Percentiles rank a stretch among this genome's conserved stretches.
Conservation (phyloP, 1,139 yeast genomes). For the Eremothecium coryli region DNA sequence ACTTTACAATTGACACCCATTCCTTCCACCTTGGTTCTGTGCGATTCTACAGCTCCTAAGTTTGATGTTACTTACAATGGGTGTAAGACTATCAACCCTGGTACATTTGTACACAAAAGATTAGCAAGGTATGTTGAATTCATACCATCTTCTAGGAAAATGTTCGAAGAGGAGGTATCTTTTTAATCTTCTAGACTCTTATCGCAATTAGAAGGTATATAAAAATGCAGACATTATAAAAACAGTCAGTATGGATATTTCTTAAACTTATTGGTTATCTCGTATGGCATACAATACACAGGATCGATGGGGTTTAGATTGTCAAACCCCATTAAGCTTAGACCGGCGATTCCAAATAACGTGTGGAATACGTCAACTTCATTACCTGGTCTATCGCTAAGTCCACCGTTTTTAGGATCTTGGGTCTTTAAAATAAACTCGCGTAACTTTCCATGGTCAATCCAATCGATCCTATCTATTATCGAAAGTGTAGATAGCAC, state of each 20-base stretch:
- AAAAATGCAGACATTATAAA: background rate
- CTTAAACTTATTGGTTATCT: slow-evolving; percentile 36
- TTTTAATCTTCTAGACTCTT: slow-evolving; percentile 22
- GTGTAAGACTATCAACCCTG: slow-evolving; percentile 70
- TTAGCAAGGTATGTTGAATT: slow-evolving; percentile 64
- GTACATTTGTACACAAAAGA: slow-evolving; percentile 43
- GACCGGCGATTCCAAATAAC: slow-evolving; percentile 78
- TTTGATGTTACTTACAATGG: slow-evolving; percentile 77
- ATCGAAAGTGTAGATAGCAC: slow-evolving; percentile 73
- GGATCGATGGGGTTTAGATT: slow-evolving; percentile 64
- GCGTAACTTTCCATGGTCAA: slow-evolving; percentile 51
- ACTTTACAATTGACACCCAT: slow-evolving; percentile 64
- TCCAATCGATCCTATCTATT: slow-evolving; percentile 61
- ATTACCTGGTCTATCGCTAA: slow-evolving; percentile 84
- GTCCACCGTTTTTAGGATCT: slow-evolving; percentile 74
- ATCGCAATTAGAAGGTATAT: too few relatives aligned
- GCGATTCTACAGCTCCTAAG: slow-evolving; percentile 61
- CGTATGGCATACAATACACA: slow-evolving; percentile 68
- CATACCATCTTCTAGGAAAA: slow-evolving; percentile 46
- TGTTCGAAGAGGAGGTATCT: slow-evolving; percentile 41
- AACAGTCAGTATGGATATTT: slow-evolving; percentile 37
- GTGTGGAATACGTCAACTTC: slow-evolving; percentile 93
- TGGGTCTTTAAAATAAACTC: slow-evolving; percentile 68
- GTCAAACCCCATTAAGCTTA: slow-evolving; percentile 61
- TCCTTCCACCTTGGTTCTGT: slow-evolving; percentile 58